These are phyloP conservation scores for Backusella psychrophila DNA, from an alignment of 192 early-diverging fungal genomes.

Conservation along the genomic window DNA sequence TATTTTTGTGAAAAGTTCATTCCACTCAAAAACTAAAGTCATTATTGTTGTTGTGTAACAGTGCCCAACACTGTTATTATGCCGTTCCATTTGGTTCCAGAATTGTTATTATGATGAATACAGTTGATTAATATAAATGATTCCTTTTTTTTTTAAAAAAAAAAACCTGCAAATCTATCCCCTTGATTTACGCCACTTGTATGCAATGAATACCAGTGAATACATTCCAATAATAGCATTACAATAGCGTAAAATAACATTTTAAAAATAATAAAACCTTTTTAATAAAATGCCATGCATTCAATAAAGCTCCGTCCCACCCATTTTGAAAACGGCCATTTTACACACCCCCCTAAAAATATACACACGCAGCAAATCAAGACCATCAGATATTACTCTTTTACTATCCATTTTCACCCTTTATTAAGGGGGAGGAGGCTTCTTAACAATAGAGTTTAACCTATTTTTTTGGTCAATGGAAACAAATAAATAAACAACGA, in stretches of 20 bases:
- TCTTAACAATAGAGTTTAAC: neutral
- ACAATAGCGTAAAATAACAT: neutral
- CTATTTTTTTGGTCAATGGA: neutral
- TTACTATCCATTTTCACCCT: neutral
- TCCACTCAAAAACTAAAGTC: neutral
- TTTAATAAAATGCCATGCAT: slow-evolving; percentile 2
- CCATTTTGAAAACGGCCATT: slow-evolving; percentile 5
- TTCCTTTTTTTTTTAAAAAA: neutral
- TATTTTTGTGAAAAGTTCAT: neutral
- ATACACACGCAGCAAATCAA: neutral
- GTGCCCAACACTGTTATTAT: neutral
- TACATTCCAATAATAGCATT: neutral
- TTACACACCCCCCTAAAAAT: neutral
- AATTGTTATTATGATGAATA: neutral
- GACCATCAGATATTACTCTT: neutral
- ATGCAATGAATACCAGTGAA: neutral
- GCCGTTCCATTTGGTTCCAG: slow-evolving; percentile 1
- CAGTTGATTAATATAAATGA: neutral
- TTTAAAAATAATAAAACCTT: neutral
- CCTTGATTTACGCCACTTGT: neutral
- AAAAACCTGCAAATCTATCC: neutral
- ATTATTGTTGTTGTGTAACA: neutral
- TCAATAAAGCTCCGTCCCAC: slow-evolving; percentile 7
- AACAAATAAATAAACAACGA: neutral
- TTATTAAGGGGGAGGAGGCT: neutral